Conservation (phyloP, 257 asterid species). For the Lycium ferocissimum region DNA sequence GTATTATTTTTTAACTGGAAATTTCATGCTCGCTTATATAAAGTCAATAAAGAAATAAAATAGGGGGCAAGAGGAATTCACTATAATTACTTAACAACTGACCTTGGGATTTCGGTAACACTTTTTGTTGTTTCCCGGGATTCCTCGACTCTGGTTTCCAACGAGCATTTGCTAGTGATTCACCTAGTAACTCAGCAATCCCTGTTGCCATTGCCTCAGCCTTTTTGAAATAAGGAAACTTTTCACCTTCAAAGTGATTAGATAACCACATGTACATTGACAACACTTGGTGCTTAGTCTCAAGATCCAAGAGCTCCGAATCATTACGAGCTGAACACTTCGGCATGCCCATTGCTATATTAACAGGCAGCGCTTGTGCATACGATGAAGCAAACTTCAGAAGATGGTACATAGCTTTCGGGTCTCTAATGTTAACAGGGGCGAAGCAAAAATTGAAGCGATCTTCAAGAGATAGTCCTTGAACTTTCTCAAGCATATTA, state of each 20-base stretch:
- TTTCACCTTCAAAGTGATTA: constrained; percentile 77
- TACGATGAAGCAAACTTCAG: constrained; percentile 75
- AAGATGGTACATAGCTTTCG: constrained; percentile 92
- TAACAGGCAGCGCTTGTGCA: constrained; percentile 77
- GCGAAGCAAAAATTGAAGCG: constrained; percentile 95
- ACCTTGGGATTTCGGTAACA: constrained; percentile 70
- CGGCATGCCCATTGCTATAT: constrained; percentile 91
- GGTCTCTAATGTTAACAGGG: constrained; percentile 85
- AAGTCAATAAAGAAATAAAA: not conserved
- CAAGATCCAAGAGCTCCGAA: constrained; percentile 95
- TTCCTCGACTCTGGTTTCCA: constrained; percentile 91
- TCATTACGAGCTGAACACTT: constrained; percentile 78
- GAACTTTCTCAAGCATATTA: constrained; percentile 79
- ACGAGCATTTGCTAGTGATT: constrained; percentile 70
- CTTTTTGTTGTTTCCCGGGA: constrained; percentile 53
- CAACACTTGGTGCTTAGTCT: constrained; percentile 87
- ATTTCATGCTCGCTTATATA: not conserved
- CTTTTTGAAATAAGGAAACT: constrained; percentile 75
- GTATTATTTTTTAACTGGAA: not conserved
- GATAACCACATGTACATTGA: constrained; percentile 95
- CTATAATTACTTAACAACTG: constrained; percentile 55
- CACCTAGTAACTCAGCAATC: constrained; percentile 80
- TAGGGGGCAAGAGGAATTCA: constrained; percentile 15
- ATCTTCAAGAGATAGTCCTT: constrained; percentile 80
- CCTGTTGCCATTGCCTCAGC: constrained; percentile 87